Conservation (phyloP, 192 early-diverging fungal genomes). For the Mortierella alpina region DNA sequence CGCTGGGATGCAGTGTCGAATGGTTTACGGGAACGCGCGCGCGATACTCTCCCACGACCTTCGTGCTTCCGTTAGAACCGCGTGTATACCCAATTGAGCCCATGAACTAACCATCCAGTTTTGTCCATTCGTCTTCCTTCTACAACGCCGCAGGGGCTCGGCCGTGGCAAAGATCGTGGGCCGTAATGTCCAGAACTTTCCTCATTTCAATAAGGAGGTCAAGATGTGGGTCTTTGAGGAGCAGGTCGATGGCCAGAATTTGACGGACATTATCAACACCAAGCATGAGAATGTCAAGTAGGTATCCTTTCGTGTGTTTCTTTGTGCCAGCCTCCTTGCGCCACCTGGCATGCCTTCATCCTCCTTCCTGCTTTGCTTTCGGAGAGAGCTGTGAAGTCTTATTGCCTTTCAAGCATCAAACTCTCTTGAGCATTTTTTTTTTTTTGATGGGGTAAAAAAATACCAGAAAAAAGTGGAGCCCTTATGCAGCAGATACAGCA, state of each 20-base stretch:
- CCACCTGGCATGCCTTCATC: neutral
- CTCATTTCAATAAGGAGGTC: conserved; percentile 71
- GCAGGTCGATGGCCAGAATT: conserved; percentile 77
- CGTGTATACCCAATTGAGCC: too few species aligned
- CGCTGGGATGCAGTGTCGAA: neutral
- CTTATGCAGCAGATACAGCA: neutral
- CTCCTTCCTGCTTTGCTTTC: neutral
- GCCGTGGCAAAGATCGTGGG: conserved; percentile 93
- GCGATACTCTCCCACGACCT: neutral
- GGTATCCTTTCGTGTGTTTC: neutral
- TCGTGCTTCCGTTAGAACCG: neutral
- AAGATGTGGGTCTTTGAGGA: conserved; percentile 98
- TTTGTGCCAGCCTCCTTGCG: too few species aligned
- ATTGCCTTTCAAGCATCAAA: neutral
- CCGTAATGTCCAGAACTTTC: conserved; percentile 71
- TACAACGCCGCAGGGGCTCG: conserved; percentile 75
- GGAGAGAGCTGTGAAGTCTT: neutral
- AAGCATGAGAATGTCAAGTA: conserved; percentile 91
- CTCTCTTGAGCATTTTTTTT: neutral
- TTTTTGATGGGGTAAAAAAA: conserved; percentile 17
- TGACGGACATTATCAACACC: conserved; percentile 94
- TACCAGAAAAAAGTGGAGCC: neutral
- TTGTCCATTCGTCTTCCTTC: neutral
- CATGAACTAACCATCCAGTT: neutral
- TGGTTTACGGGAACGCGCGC: neutral